Base-by-base conservation (phyloP, 805 yeast genomes). In the Metschnikowia rubicola region DNA sequence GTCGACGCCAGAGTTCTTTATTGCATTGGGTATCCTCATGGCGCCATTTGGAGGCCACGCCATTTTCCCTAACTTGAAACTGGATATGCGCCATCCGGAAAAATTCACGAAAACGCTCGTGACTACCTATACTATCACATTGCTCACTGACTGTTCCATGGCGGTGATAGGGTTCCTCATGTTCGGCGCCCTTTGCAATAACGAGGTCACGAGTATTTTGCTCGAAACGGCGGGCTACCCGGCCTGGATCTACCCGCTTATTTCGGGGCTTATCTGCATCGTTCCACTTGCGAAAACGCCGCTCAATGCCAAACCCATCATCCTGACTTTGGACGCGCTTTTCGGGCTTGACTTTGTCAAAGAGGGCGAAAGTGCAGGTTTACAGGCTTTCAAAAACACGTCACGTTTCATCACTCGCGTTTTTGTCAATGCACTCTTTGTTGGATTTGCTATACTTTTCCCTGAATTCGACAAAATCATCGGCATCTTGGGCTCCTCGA, bases 21-120 rank as follows among this genome's bases (percentile, higher is more conserved):
- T 85, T 39, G 75, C 85, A 8, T 66, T 84, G 46, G 92, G 92
- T 2, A 73, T 86, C 29, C 74, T 82, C 48, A 77, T 86, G 75
- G 89, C 91, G 3, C 89, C 90, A 10, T 86, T 88, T 81, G 92
- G 92, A 47, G 94, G 94, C 2, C 92, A 86, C 61, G 88, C 89
- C 1, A 83, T 86, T 7, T 84, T 84, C 54, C 92, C 92, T 2
- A 87, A 84, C 56, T 67, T 86, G 37, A 82, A 80, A 61, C 68
- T 78, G 35, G 94, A 86, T 61, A 86, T 86, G 86, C 74, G 81
- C 58, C 83, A 77, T 46, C 89, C 89, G 7, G 61, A 69, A 30
- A 79, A 77, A 52, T 84, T 79, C 63, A 66, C 67, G 15, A 60
- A 62, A 12, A 80, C 89, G 50, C 70, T 84, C 59, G 66, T 70